These are phyloP conservation scores for Pichia sp. DNA, from an alignment of 1,139 yeast genomes.

Conservation along the genomic window DNA sequence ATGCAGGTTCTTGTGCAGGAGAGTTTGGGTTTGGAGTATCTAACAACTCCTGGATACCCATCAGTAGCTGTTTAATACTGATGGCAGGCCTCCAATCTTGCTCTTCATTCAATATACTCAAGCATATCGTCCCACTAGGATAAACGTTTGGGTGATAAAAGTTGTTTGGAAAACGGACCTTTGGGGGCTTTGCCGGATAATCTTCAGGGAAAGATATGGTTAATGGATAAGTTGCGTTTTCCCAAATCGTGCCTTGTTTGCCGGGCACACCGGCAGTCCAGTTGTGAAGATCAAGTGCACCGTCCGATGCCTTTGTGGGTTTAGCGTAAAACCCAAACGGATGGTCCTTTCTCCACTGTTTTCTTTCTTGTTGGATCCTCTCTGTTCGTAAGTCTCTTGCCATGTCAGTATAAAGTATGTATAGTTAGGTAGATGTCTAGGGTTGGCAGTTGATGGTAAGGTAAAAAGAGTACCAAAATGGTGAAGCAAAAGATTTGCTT, in stretches of 20 bases:
- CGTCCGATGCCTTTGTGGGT: constrained; percentile 74
- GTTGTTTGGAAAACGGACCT: constrained; percentile 78
- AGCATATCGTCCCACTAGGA: constrained; percentile 95
- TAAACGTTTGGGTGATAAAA: constrained; percentile 96
- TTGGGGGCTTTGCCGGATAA: constrained; percentile 96
- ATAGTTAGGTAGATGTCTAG: background rate
- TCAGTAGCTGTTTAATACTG: constrained; percentile 79
- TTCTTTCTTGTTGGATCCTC: constrained; percentile 83
- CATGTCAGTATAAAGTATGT: constrained; percentile 15
- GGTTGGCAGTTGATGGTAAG: background rate
- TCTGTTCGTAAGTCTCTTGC: constrained; percentile 57
- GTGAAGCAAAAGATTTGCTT: background rate
- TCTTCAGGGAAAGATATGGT: constrained; percentile 81
- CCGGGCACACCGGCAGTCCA: constrained; percentile 99
- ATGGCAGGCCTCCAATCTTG: constrained; percentile 99
- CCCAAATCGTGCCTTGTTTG: constrained; percentile 81
- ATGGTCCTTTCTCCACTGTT: constrained; percentile 97
- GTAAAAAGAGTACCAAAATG: background rate
- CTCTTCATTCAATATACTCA: constrained; percentile 87
- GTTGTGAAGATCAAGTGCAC: constrained; percentile 72
- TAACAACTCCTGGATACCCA: constrained; percentile 89
- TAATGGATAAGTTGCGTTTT: constrained; percentile 82
- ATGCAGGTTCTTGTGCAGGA: constrained; percentile 98
- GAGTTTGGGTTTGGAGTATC: constrained; percentile 90
- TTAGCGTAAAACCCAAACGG: constrained; percentile 96